These are phyloP conservation scores for Chaetomium globosum DNA, from an alignment of 2,329 filamentous ascomycete species.

Conservation along the genomic window DNA sequence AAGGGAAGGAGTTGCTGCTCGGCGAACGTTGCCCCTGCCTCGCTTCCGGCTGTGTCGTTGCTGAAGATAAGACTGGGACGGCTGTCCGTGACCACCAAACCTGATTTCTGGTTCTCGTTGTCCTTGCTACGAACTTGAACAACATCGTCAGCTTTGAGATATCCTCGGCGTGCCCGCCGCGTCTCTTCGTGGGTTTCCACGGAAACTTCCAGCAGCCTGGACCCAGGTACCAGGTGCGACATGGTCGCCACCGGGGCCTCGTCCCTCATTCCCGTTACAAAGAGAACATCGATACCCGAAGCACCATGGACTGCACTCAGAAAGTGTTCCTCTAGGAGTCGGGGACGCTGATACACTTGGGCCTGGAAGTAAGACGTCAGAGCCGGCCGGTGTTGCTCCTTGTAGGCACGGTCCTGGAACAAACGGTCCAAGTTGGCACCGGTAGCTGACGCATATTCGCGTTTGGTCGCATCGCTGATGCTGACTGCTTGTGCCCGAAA, in stretches of 20 bases:
- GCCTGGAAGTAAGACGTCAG: slow-evolving; percentile 56
- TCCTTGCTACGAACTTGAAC: neutral
- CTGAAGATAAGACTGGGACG: slow-evolving; percentile 53
- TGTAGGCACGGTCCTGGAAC: slow-evolving; percentile 59
- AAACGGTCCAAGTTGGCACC: slow-evolving; percentile 54
- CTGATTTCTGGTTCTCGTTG: slow-evolving; percentile 21
- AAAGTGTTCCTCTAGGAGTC: slow-evolving; percentile 56
- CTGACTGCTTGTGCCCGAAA: slow-evolving; percentile 50
- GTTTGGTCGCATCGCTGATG: slow-evolving; percentile 62
- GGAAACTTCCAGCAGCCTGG: slow-evolving; percentile 57
- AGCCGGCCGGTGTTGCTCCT: slow-evolving; percentile 59
- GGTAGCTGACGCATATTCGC: slow-evolving; percentile 55
- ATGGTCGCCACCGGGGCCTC: slow-evolving; percentile 57
- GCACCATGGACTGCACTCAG: slow-evolving; percentile 48
- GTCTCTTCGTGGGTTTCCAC: slow-evolving; percentile 48
- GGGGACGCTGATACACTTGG: slow-evolving; percentile 49
- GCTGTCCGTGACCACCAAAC: slow-evolving; percentile 39
- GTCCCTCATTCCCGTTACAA: slow-evolving; percentile 67
- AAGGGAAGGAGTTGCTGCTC: slow-evolving; percentile 49
- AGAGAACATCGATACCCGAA: slow-evolving; percentile 54
- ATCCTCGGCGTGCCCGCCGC: slow-evolving; percentile 43
- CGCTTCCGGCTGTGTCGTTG: slow-evolving; percentile 51
- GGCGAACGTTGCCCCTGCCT: slow-evolving; percentile 31
- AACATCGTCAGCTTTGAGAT: slow-evolving; percentile 22
- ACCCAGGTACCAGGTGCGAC: slow-evolving; percentile 57